A percentile compares a stretch with the other conserved stretches of the same genome.
Conservation (phyloP, 2,329 filamentous ascomycete genomes). For the Magnaporthiopsis poae region DNA sequence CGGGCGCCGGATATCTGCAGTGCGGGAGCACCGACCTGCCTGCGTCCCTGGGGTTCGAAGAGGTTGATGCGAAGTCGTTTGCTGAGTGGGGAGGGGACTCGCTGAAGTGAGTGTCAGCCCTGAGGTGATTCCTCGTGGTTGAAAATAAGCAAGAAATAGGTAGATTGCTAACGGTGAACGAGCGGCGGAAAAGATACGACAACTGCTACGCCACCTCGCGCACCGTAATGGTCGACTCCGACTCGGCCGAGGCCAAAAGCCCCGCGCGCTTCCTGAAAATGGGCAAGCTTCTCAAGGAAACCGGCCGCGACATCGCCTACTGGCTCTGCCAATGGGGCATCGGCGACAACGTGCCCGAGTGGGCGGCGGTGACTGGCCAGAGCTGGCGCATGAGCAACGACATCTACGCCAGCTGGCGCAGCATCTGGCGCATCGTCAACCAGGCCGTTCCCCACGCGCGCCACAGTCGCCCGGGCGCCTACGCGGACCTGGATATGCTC, state of each 20-base stretch:
- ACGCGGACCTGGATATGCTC: conserved; percentile 44
- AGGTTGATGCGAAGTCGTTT: conserved; percentile 31
- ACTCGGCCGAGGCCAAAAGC: conserved; percentile 28
- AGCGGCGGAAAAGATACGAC: conserved; percentile 28
- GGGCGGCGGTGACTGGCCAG: conserved; percentile 33
- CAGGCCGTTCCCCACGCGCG: conserved; percentile 37
- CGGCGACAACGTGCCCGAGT: conserved; percentile 30
- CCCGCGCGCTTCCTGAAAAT: conserved; percentile 35
- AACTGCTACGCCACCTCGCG: conserved; percentile 37
- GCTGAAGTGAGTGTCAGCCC: conserved; percentile 34
- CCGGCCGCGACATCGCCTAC: conserved; percentile 34
- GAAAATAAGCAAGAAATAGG: too few species aligned
- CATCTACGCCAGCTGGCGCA: conserved; percentile 40
- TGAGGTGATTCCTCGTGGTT: too few species aligned
- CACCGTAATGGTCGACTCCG: conserved; percentile 31
- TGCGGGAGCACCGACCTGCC: conserved; percentile 32
- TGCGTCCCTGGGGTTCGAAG: conserved; percentile 35
- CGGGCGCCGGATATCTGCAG: conserved; percentile 35
- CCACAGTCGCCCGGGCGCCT: conserved; percentile 35
- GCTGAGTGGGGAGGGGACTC: conserved; percentile 36
- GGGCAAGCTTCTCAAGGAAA: conserved; percentile 29
- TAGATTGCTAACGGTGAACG: neutral
- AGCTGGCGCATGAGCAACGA: conserved; percentile 45
- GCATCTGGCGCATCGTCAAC: conserved; percentile 42
- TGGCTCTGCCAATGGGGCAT: conserved; percentile 46